Conservation (phyloP, 352 stramenopile genomes). For the Phytophthora cactorum region DNA sequence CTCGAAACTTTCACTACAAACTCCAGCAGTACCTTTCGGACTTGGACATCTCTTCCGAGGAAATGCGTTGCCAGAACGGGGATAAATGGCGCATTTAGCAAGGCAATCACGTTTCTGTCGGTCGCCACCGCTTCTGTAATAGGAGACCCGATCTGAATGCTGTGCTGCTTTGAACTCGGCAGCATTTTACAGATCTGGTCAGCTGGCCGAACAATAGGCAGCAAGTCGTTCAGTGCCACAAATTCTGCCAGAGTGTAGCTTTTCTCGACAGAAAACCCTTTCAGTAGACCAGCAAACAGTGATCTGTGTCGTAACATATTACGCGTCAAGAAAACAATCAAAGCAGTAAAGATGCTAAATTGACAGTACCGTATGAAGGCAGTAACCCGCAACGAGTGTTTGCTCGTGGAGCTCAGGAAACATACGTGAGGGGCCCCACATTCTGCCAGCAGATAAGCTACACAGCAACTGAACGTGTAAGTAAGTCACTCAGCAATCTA, state of each 20-base stretch:
- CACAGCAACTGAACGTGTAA: neutral
- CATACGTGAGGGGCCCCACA: slow-evolving; percentile 58
- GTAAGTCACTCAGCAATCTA: neutral
- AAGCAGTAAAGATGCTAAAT: neutral
- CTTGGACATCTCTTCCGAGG: slow-evolving; percentile 51
- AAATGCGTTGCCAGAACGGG: slow-evolving; percentile 63
- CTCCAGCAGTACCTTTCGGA: slow-evolving; percentile 46
- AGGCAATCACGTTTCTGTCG: slow-evolving; percentile 33
- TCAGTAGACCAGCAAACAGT: slow-evolving; percentile 55
- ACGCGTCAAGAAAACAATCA: slow-evolving; percentile 7
- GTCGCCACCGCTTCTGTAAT: slow-evolving; percentile 4
- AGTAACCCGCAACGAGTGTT: slow-evolving; percentile 41
- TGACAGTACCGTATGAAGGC: slow-evolving; percentile 56
- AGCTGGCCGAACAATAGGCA: slow-evolving; percentile 26
- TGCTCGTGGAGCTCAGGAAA: slow-evolving; percentile 56
- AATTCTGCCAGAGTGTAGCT: slow-evolving; percentile 44
- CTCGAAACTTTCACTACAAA: neutral
- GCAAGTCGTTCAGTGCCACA: slow-evolving; percentile 51
- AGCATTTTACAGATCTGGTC: slow-evolving; percentile 48
- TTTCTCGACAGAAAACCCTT: slow-evolving; percentile 49
- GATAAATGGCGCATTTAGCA: slow-evolving; percentile 58
- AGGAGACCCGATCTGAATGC: slow-evolving; percentile 29
- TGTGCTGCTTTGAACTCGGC: slow-evolving; percentile 23
- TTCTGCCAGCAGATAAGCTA: slow-evolving; percentile 58
- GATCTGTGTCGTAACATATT: slow-evolving; percentile 36